A percentile compares a stretch with the other conserved stretches of the same genome.
Evolutionary conservation across 768 basidiomycete species (phyloP).

Genomic region (Vishniacozyma victoriae): DNA sequence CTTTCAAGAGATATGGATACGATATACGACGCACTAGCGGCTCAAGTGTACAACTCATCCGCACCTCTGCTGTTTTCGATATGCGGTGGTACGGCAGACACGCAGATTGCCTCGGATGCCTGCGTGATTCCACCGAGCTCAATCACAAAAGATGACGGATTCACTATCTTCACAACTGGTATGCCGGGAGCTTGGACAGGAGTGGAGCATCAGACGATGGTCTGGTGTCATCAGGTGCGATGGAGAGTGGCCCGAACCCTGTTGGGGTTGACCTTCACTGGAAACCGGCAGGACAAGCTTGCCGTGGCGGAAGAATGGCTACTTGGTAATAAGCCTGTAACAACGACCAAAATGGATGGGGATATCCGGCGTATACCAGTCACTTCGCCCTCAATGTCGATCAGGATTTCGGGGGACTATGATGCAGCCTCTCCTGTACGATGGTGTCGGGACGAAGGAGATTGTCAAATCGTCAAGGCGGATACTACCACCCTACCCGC

Average conservation of each 20-base stretch:
- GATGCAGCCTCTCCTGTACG: too few relatives aligned
- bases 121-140: constrained; percentile 57
- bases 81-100: constrained; percentile 86
- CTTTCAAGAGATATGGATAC: constrained; percentile 73
- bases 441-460: too few relatives aligned
- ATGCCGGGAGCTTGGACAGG: constrained; percentile 91
- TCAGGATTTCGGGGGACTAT: too few relatives aligned
- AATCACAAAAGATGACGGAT: constrained; percentile 54
- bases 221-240: constrained; percentile 98
- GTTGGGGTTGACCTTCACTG: constrained; percentile 52
- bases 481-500: not conserved
- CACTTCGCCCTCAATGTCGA: constrained; percentile 3
- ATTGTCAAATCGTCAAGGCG: not conserved
- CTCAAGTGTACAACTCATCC: constrained; percentile 50
- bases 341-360: not conserved
- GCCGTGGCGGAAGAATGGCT: constrained; percentile 4
- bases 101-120: constrained; percentile 85
- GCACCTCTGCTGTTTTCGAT: constrained; percentile 67
- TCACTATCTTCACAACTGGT: constrained; percentile 69
- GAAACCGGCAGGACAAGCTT: not conserved
- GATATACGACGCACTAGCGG: constrained; percentile 59
- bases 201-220: constrained; percentile 91
- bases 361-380: not conserved
- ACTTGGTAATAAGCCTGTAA: not conserved
- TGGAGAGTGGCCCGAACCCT: constrained; percentile 77